These are phyloP conservation scores for Geoglossum glabrum DNA, from an alignment of 495 filamentous ascomycete genomes.

Conservation along the genomic window DNA sequence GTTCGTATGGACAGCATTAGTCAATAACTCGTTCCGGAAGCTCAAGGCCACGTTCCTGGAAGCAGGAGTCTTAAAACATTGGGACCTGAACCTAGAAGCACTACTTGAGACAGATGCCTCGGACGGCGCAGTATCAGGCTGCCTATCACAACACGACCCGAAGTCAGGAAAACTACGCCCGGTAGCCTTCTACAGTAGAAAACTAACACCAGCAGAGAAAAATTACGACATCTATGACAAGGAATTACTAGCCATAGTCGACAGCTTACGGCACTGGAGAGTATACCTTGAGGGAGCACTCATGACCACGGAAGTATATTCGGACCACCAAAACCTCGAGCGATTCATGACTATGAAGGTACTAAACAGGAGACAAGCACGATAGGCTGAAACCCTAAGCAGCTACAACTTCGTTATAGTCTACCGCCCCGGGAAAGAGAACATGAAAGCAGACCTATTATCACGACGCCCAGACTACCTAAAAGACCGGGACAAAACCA, in stretches of 20 bases:
- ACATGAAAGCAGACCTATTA: not conserved
- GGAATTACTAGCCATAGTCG: constrained; percentile 11
- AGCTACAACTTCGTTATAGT: not conserved
- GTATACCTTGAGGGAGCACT: constrained; percentile 6
- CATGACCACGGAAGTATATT: not conserved
- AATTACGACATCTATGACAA: constrained; percentile 15
- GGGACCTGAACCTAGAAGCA: constrained; percentile 2
- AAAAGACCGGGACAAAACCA: too few relatives aligned
- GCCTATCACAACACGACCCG: constrained; percentile 4
- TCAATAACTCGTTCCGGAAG: constrained; percentile 3
- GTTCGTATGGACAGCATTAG: constrained; percentile 5
- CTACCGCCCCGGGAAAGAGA: not conserved
- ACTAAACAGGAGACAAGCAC: not conserved
- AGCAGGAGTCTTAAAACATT: constrained; percentile 6
- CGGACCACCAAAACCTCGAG: constrained; percentile 9
- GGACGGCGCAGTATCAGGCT: constrained; percentile 5
- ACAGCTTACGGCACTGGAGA: constrained; percentile 4
- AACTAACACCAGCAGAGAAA: constrained; percentile 6
- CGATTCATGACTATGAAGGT: constrained; percentile 6
- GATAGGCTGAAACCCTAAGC: not conserved
- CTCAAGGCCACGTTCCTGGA: constrained; percentile 7
- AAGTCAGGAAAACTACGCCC: constrained; percentile 1
- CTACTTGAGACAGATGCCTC: constrained; percentile 9
- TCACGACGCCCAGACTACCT: not conserved
- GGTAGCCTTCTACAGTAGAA: constrained; percentile 9